Percentiles rank a stretch among this genome's conserved stretches.
Conservation (phyloP, 805 yeast genomes). For the Candida insectalens region DNA sequence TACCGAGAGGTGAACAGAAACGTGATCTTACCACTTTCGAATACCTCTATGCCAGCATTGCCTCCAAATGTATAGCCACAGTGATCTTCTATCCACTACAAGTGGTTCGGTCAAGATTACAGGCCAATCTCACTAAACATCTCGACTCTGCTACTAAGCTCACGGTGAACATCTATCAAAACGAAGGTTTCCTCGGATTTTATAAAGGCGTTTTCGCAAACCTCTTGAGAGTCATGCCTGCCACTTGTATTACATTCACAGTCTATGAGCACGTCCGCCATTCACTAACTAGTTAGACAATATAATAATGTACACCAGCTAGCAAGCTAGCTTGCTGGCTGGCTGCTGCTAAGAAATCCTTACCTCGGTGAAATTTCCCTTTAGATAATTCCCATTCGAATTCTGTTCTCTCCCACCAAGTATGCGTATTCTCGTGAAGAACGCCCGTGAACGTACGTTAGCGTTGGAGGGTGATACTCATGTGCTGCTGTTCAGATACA, state of each 20-base stretch:
- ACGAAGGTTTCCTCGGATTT: constrained; percentile 58
- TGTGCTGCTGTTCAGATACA: constrained; percentile 36
- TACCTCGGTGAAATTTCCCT: too few species aligned
- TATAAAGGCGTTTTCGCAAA: constrained; percentile 81
- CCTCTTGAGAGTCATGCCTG: constrained; percentile 76
- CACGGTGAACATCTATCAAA: constrained; percentile 27
- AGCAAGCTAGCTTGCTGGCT: background rate
- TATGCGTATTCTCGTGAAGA: constrained; percentile 30
- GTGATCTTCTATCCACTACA: constrained; percentile 74
- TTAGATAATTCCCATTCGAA: too few species aligned
- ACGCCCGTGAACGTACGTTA: constrained; percentile 28
- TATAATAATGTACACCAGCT: background rate
- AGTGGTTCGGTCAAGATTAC: constrained; percentile 69
- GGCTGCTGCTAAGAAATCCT: too few species aligned
- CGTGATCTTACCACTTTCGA: constrained; percentile 36
- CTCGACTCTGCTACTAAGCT: constrained; percentile 24
- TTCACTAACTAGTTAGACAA: too few species aligned
- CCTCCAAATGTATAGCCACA: constrained; percentile 62
- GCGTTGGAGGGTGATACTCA: constrained; percentile 33
- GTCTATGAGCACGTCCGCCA: constrained; percentile 65
- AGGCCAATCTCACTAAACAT: constrained; percentile 28
- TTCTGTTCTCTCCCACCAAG: too few species aligned
- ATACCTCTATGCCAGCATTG: constrained; percentile 56
- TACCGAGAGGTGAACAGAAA: constrained; percentile 8
- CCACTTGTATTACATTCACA: constrained; percentile 83